Evolutionary conservation across 177 flowering plant genomes (phyloP), one percentile per base, ranked within the genome.

Genomic region (Vitis hybrid): DNA sequence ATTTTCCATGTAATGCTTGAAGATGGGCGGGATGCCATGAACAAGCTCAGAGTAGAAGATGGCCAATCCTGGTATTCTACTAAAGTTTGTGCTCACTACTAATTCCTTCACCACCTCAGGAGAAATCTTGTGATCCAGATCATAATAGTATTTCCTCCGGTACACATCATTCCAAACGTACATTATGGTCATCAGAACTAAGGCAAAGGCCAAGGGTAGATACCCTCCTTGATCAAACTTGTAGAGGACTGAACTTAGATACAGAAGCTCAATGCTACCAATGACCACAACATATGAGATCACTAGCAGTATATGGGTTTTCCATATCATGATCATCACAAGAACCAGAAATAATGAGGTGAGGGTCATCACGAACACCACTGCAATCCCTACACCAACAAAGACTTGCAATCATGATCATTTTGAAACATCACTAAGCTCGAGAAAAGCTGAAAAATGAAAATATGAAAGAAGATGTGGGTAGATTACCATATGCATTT

Each of bases 261-360:
- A 85, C 12, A 79, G 12, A 11, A 84, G 66, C 78, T 87, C 89
- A 32, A 77, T 72, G 4, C 75, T 46, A 11, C 81, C 79, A 48
- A 87, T 74, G 50, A 82, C 58, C 0, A 80, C 52, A 2, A 82
- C 68, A 17, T 77, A 87, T 24, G 71, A 12, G 9, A 73, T 66
- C 0, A 87, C 46, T 0, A 78, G 58, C 17, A 79, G 18, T 30
- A 87, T 73, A 67, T 73, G 73, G 15, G 83, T 76, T 58, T 85
- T 82, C 91, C 89, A 87, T 76, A 87, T 79, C 81, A 84, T 77
- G 11, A 87, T 64, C 91, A 85, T 87, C 71, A 87, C 76, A 1
- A 85, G 67, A 7, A 78, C 84, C 17, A 87, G 66, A 9, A 85
- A 76, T 0, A 73, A 58, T 7, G 88, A 73, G 11, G 91, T 84